Conservation (phyloP, 768 basidiomycete genomes). For the Guyanaporus albipodus region DNA sequence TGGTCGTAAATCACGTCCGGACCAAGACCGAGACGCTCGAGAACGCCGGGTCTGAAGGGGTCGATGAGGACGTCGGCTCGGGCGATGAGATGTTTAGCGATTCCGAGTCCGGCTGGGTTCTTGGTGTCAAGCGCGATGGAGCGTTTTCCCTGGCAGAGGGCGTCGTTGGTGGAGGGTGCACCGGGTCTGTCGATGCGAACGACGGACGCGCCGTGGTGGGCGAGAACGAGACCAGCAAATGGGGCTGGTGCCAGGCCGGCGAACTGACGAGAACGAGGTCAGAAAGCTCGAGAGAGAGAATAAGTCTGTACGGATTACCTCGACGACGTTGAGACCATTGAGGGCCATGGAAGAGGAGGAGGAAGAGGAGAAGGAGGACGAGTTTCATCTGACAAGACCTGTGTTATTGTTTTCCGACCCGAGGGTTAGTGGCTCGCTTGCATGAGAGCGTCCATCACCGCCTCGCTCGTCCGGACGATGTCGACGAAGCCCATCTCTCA, state of each 20-base stretch:
- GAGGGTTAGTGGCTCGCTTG: not conserved
- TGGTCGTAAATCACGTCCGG: constrained; percentile 67
- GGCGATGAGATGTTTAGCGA: constrained; percentile 54
- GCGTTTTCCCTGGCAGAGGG: constrained; percentile 69
- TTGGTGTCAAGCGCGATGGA: constrained; percentile 73
- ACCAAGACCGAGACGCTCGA: constrained; percentile 73
- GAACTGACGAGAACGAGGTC: constrained; percentile 45
- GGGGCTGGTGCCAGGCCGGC: constrained; percentile 81
- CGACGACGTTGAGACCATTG: constrained; percentile 47
- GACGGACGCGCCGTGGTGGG: constrained; percentile 77
- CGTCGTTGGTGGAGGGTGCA: constrained; percentile 38
- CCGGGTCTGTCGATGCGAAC: constrained; percentile 68
- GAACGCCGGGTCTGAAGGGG: constrained; percentile 77
- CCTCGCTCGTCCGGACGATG: constrained; percentile 4
- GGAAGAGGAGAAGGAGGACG: not conserved
- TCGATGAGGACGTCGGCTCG: constrained; percentile 80
- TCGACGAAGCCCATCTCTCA: constrained; percentile 38
- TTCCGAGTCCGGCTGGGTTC: constrained; percentile 48
- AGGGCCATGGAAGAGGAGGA: constrained; percentile 41
- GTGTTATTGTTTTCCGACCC: too few relatives aligned
- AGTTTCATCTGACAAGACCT: too few relatives aligned
- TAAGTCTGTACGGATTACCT: too few relatives aligned
- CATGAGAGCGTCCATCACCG: constrained; percentile 17
- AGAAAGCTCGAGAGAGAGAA: too few relatives aligned
- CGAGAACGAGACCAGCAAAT: constrained; percentile 71